These are phyloP conservation scores for Phytophthora constricta DNA, from an alignment of 352 stramenopile species.

Conservation along the genomic window DNA sequence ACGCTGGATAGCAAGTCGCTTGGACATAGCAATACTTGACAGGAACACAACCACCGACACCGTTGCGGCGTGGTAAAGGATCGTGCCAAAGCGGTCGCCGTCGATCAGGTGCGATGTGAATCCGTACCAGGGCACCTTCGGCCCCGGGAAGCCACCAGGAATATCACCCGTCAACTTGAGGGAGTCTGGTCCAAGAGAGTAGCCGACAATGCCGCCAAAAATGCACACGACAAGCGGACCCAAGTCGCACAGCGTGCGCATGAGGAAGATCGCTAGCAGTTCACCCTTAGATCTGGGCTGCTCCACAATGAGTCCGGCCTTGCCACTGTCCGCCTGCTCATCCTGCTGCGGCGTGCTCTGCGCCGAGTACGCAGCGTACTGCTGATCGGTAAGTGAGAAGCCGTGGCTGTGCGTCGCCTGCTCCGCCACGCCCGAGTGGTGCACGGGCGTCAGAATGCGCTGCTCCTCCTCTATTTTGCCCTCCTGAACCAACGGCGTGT, in stretches of 20 bases:
- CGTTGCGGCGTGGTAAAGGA: conserved; percentile 54
- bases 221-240: conserved; percentile 72
- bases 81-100: conserved; percentile 37
- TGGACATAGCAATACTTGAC: conserved; percentile 85
- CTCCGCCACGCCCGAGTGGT: not conserved
- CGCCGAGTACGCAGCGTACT: conserved; percentile 23
- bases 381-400: conserved; percentile 44
- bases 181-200: conserved; percentile 45
- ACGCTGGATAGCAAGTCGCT: conserved; percentile 71
- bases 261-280: conserved; percentile 26
- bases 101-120: conserved; percentile 42
- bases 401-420: conserved; percentile 7
- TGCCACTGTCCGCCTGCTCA: not conserved
- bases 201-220: conserved; percentile 50
- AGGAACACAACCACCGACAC: conserved; percentile 85
- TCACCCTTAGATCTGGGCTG: conserved; percentile 2
- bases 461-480: not conserved
- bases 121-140: conserved; percentile 47
- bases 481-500: not conserved
- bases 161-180: conserved; percentile 75
- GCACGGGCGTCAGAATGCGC: not conserved
- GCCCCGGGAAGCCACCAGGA: conserved; percentile 55
- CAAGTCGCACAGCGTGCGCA: conserved; percentile 45
- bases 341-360: not conserved
- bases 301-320: not conserved